Base-by-base conservation (phyloP, 805 yeast species). In the Ogataea degrootiae region DNA sequence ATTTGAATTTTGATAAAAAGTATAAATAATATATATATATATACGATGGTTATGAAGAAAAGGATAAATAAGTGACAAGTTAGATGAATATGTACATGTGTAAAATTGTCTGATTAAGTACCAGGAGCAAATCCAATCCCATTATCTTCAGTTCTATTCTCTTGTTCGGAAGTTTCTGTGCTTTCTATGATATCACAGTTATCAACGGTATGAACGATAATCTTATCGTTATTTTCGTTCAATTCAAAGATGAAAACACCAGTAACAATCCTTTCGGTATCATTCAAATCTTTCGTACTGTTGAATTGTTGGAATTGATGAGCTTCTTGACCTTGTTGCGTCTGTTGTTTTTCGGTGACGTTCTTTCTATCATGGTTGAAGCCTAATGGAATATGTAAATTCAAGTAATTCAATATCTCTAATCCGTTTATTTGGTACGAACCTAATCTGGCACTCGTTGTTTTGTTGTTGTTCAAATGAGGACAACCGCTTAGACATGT, bases 161-260 rank as follows among this genome's bases (percentile, higher is more conserved):
- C 31, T 26, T 26, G 42, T 14, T 35, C n/a, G 15, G 42, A 47
- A 14, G 48, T 36, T 44, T 60, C 58, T 26, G 67, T 66, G 39
- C 62, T 72, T 55, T 82, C 86, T 22, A 79, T 63, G 39, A 83
- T 70, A 50, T 83, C 83, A 47, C 85, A 72, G 55, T 82, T 76
- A 54, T 85, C 92, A 33, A 85, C 72, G 2, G 86, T 81, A 58
- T 84, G 87, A 5, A 80, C 87, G 6, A 71, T 41, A 34, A 85
- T 77, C 50, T 70, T 61, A 48, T 77, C 74, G 58, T 82, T 81
- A n/a, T 69, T 66, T 22, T 72, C 73, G 56, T 74, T 79, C 48
- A 85, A 68, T 57, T 85, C 91, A 58, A 84, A 84, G 7, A 83
- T 71, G 56, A 85, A 85, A 3, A 81, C 61, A 1, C 91, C 92